Evolutionary conservation across 148 eudicot genomes (phyloP).

Genomic region (Spergularia marina): DNA sequence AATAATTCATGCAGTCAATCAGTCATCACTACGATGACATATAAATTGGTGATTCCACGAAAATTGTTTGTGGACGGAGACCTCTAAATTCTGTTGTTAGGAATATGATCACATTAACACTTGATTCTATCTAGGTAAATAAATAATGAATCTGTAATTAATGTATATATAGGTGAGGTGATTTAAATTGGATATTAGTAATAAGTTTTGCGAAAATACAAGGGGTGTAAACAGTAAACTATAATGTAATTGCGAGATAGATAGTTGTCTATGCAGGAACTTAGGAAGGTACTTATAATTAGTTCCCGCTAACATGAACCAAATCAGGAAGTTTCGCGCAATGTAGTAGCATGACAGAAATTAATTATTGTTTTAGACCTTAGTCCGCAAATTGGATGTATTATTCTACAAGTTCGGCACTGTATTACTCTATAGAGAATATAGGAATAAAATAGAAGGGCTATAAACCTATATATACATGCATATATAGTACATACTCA

Average conservation of each 20-base stretch:
- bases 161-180: too few species aligned
- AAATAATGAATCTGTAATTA: background rate
- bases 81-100: too few species aligned
- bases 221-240: background rate
- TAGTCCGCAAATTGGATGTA: slow-evolving; percentile 4
- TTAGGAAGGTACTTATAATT: too few species aligned
- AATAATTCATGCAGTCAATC: too few species aligned
- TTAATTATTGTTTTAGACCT: background rate
- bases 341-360: background rate
- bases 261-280: too few species aligned
- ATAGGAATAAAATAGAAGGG: background rate
- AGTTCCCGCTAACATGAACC: slow-evolving; percentile 13
- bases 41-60: too few species aligned
- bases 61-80: too few species aligned
- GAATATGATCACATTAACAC: too few species aligned
- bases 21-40: too few species aligned
- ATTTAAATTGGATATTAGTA: too few species aligned
- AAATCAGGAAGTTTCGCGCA: slow-evolving; percentile 22
- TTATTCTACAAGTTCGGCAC: background rate
- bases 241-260: background rate
- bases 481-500: background rate
- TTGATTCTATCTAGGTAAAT: background rate
- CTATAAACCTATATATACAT: background rate
- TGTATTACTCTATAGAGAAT: background rate
- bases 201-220: background rate